Base-by-base conservation (phyloP, 768 basidiomycete genomes). In the Mycena galopus region DNA sequence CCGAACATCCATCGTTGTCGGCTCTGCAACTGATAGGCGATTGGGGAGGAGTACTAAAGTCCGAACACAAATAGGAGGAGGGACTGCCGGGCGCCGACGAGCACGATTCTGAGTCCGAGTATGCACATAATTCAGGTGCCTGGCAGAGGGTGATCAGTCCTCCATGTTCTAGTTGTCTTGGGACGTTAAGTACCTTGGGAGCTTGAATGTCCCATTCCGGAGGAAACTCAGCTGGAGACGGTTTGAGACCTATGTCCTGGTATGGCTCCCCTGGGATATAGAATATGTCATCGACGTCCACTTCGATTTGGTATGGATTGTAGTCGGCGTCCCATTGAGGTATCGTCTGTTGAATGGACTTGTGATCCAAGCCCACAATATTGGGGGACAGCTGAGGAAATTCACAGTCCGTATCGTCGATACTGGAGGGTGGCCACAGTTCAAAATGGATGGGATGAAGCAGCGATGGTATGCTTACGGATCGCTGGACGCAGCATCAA, bases 401-500 rank as follows among this genome's bases (percentile, higher is more conserved):
- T 29, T 69, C 60, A 53, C 35, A 51, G 23, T 33, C 42, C 7
- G 30, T 30, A 3, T 51, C 33, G 19, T n/a, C 19, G 6, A 33
- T 57, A 37, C 58, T 56, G 17, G 21, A 66, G 1, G 19, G n/a
- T n/a, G 17, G 37, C 9, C 3, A 66, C 30, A 71, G 65, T 50
- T 56, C 30, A 55, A 25, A 39, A 23, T 7, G 1, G 8, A 19
- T 42, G n/a, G n/a, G n/a, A n/a, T 1, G 33, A 37, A 33, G 17
- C 11, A 19, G 35, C 5, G 27, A 12, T 29, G 65, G n/a, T n/a
- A 32, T 30, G 58, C 69, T 66, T 37, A 66, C 64, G 50, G 35
- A n/a, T 71, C 65, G 65, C 65, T 60, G 17, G 70, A 71, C 16
- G 70, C 70, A 53, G 70, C 64, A 35, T 71, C 70, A 23, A 71